Conservation (phyloP, 2,329 filamentous ascomycete species). For the Ophiocordyceps polyrhachis-furcata region DNA sequence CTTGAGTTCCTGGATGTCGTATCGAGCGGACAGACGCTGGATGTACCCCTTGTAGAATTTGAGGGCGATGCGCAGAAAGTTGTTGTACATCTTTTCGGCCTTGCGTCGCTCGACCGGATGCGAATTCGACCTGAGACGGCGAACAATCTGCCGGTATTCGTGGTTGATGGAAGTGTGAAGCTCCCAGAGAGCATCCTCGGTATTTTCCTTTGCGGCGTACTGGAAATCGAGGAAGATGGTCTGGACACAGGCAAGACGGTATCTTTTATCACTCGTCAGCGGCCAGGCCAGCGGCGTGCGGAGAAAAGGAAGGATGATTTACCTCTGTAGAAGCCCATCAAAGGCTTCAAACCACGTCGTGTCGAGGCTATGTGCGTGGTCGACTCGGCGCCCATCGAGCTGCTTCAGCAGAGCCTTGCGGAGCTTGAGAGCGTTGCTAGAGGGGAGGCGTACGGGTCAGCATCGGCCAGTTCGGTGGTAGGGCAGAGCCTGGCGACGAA, state of each 20-base stretch:
- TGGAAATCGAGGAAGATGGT: constrained; percentile 56
- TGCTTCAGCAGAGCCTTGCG: constrained; percentile 24
- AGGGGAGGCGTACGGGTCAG: constrained; percentile 3
- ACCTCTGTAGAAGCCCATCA: constrained; percentile 20
- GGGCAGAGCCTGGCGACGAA: not conserved
- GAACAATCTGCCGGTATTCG: constrained; percentile 54
- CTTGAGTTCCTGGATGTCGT: constrained; percentile 31
- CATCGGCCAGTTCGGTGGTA: not conserved
- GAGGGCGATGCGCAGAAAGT: constrained; percentile 75
- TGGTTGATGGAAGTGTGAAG: constrained; percentile 60
- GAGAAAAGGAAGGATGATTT: not conserved
- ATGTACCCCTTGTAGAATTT: constrained; percentile 79
- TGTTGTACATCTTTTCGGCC: constrained; percentile 61
- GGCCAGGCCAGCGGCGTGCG: not conserved
- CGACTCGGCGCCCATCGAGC: constrained; percentile 21
- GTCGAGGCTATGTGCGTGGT: constrained; percentile 16
- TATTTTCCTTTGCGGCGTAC: constrained; percentile 40
- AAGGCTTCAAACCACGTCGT: constrained; percentile 24
- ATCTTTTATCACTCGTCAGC: constrained; percentile 22
- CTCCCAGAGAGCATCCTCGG: constrained; percentile 61
- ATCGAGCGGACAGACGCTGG: constrained; percentile 49
- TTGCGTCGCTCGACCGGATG: constrained; percentile 51
- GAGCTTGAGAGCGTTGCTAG: constrained; percentile 23
- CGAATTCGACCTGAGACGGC: constrained; percentile 30
- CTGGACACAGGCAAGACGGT: constrained; percentile 53